Percentiles rank a stretch among this genome's conserved stretches.
Evolutionary conservation across 345 rosid species (phyloP).

Genomic region (Tarenaya hassleriana): DNA sequence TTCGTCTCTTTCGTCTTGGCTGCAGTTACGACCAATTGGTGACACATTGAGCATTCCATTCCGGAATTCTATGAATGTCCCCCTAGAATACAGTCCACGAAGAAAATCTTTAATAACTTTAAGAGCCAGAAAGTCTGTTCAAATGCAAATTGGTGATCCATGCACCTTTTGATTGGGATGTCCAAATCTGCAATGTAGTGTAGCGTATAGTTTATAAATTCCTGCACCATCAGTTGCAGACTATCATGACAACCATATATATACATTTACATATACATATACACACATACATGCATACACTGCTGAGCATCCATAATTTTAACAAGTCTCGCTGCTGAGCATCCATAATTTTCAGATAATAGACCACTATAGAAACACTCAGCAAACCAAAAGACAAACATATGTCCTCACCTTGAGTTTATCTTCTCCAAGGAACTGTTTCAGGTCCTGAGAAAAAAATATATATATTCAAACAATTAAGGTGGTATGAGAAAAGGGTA

Average conservation of each 20-base stretch:
- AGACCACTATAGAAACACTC: slow-evolving; percentile 9
- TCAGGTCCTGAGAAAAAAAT: slow-evolving; percentile 56
- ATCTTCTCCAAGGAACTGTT: slow-evolving; percentile 77
- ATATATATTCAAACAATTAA: slow-evolving; percentile 27
- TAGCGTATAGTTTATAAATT: slow-evolving; percentile 69
- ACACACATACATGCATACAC: background rate
- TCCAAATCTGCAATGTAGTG: slow-evolving; percentile 96
- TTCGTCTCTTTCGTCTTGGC: slow-evolving; percentile 98
- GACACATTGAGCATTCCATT: slow-evolving; percentile 97
- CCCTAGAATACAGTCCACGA: slow-evolving; percentile 42
- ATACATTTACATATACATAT: no score
- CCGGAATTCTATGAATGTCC: slow-evolving; percentile 94
- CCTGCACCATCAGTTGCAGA: slow-evolving; percentile 67
- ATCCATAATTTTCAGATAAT: background rate
- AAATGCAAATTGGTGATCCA: background rate
- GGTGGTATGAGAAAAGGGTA: no score
- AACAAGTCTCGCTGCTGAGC: background rate
- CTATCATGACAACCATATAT: no score
- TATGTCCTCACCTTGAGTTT: slow-evolving; percentile 70
- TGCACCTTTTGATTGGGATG: slow-evolving; percentile 90
- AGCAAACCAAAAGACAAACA: slow-evolving; percentile 3
- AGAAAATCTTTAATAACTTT: background rate
- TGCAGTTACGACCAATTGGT: slow-evolving; percentile 97
- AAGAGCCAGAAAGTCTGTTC: background rate
- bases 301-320: background rate